Conservation (phyloP, 352 stramenopile genomes). For the Aphanomyces euteiches region DNA sequence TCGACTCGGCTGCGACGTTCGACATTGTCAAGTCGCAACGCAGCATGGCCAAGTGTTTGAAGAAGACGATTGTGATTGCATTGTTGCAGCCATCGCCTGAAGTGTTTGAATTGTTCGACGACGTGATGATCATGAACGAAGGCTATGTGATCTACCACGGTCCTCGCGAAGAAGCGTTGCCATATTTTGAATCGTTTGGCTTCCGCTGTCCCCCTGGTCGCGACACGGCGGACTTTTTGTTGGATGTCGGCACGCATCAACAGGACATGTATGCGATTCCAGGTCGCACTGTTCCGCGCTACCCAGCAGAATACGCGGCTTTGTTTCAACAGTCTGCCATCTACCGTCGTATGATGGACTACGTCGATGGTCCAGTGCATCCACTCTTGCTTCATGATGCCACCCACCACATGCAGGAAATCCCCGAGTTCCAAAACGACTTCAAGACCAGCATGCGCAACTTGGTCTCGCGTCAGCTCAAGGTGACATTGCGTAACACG, state of each 20-base stretch:
- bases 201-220: slow-evolving; percentile 46
- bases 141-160: slow-evolving; percentile 85
- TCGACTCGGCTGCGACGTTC: slow-evolving; percentile 47
- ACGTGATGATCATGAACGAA: slow-evolving; percentile 85
- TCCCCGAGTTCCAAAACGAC: slow-evolving; percentile 42
- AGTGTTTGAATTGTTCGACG: slow-evolving; percentile 91
- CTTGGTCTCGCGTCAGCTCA: slow-evolving; percentile 41
- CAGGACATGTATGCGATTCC: slow-evolving; percentile 40
- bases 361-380: slow-evolving; percentile 31
- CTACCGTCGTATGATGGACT: slow-evolving; percentile 42
- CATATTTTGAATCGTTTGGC: slow-evolving; percentile 78
- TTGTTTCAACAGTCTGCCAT: slow-evolving; percentile 41
- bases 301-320: slow-evolving; percentile 47
- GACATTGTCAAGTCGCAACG: slow-evolving; percentile 44
- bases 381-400: slow-evolving; percentile 33
- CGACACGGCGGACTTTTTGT: slow-evolving; percentile 47
- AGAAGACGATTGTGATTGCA: slow-evolving; percentile 59
- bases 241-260: slow-evolving; percentile 43
- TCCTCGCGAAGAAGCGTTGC: slow-evolving; percentile 51
- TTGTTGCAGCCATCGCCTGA: slow-evolving; percentile 88
- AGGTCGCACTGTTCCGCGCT: slow-evolving; percentile 13
- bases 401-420: slow-evolving; percentile 36
- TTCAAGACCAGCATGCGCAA: slow-evolving; percentile 25
- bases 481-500: slow-evolving; percentile 41
- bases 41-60: slow-evolving; percentile 39